Base-by-base conservation (phyloP, 2,329 filamentous ascomycete species). In the Trichophyton equinum region DNA sequence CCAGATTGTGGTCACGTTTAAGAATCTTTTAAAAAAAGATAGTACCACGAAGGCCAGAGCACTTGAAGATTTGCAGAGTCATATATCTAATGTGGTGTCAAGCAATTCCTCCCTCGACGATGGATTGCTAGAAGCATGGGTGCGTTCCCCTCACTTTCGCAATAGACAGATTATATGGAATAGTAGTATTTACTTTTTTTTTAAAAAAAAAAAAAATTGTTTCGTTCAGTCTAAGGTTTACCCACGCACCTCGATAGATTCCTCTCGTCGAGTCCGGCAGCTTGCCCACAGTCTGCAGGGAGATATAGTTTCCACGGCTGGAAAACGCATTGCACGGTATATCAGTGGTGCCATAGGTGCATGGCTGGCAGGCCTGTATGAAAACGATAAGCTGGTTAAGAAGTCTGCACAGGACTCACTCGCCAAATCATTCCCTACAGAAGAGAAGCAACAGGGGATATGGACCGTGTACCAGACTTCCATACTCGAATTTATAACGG, bases 11-110 rank as follows among this genome's bases (percentile, higher is more conserved):
- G 91, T 97, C 13, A 84, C 86, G n/a, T 89, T 96, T 76, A 95
- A 96, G 74, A 96, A 95, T 67, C 76, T 96, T 2, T 81, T 86
- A 58, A 99, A 97, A 76, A 95, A 94, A 75, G 92, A 96, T 76
- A 87, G 86, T 68, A 95, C 85, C 9, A 99, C 94, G 42, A 95
- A 96, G 72, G 81, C 87, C 6, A 96, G 92, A 72, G 92, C 89
- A 0, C 77, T 99, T 30, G 91, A 97, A 67, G 92, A 97, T 59
- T 75, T 99, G 20, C 80, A 89, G 56, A 72, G 81, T 38, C 82
- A 87, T 69, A 77, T 89, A 44, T 78, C 81, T 77, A 72, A 80
- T 73, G 47, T 80, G 71, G 71, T 79, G 60, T 47, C 57, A n/a
- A 22, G 44, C n/a, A 77, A 80, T 66, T 83, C 81, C 27, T 86